Base-by-base conservation (phyloP, 2,329 filamentous ascomycete species). In the Xenosphaeropsis pyriputrescens region DNA sequence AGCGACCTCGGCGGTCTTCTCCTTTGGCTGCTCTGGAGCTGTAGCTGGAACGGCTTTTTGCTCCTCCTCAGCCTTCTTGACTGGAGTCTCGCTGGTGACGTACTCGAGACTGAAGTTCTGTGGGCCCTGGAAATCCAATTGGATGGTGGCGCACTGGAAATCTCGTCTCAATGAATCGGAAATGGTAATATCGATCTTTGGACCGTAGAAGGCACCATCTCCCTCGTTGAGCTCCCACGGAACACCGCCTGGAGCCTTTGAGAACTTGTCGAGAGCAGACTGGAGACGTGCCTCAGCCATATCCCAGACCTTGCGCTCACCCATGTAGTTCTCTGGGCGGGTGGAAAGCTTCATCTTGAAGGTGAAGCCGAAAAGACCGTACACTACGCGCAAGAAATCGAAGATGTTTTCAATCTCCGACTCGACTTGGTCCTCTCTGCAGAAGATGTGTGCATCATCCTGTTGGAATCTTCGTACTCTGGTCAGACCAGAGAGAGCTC, bases 181-280 rank as follows among this genome's bases (percentile, higher is more conserved):
- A 53, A 98, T 88, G 43, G 85, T 93, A 54, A 98, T 91, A 52
- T 98, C 91, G 50, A 96, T 94, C 73, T 98, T 98, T 37, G 91
- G 91, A 2, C 91, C 91, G 58, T 98, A 98, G 64, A 96, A 98
- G 38, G 91, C 91, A 55, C 91, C 91, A 51, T 98, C 91, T 40
- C 89, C 91, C 42, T 85, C 81, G 60, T 96, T 94, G 37, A 94
- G 67, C 57, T 85, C 81, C 91, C 91, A 98, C 45, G 76, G 67
- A 26, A 76, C 70, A 42, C 79, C 72, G 37, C 67, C 68, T 35
- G 61, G 33, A 45, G 53, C 15, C 59, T 59, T 40, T 59, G 74
- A 70, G 58, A 95, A 96, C 44, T 78, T 70, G 46, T 91, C 72
- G 35, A 98, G 68, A 14, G 88, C 85, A 43, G 78, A 69, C 53